These are phyloP conservation scores for Stentor roeselii DNA, from an alignment of 73 alveolate species.

Conservation along the genomic window DNA sequence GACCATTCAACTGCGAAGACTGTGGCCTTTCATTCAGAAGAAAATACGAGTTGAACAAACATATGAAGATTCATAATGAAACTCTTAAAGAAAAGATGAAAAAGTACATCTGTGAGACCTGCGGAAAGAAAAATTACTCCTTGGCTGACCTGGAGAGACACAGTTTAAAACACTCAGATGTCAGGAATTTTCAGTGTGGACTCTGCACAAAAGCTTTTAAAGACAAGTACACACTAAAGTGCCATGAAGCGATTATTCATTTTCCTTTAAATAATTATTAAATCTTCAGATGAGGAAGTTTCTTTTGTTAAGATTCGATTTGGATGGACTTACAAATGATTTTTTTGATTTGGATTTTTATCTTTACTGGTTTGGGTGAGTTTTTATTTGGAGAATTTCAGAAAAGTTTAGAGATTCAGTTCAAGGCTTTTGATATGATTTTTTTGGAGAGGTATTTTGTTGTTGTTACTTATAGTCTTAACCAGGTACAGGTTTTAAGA, in stretches of 20 bases:
- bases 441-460: too few relatives aligned
- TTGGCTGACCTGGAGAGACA: not conserved
- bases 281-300: too few relatives aligned
- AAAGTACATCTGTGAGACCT: not conserved
- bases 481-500: too few relatives aligned
- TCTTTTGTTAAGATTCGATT: too few relatives aligned
- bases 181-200: not conserved
- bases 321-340: too few relatives aligned
- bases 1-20: not conserved
- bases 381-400: too few relatives aligned
- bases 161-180: not conserved
- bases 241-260: not conserved
- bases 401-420: too few relatives aligned
- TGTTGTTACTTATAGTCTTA: too few relatives aligned
- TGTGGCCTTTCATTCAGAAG: not conserved
- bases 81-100: not conserved
- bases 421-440: too few relatives aligned
- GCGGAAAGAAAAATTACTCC: slow-evolving; percentile 27
- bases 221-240: slow-evolving; percentile 8
- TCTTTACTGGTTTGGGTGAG: too few relatives aligned
- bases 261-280: not conserved
- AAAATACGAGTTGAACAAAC: slow-evolving; percentile 19
- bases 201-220: not conserved
- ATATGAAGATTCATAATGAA: not conserved
- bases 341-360: too few relatives aligned